Evolutionary conservation across 2,329 filamentous ascomycete species (phyloP), one percentile per base, ranked within the genome.

Genomic region (Alternaria gaisen): DNA sequence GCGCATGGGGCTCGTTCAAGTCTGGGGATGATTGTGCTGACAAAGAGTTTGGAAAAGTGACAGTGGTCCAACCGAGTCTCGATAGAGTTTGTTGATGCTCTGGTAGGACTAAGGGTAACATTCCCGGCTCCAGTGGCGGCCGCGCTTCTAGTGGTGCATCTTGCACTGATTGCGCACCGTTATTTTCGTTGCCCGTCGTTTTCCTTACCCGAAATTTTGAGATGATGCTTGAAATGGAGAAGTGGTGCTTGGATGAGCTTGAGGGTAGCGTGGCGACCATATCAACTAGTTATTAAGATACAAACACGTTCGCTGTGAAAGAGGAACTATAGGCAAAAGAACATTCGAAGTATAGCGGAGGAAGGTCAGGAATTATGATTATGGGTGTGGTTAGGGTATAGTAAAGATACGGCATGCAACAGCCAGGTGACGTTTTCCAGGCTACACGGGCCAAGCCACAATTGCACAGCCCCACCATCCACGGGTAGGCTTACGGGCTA

Each of bases 1-100:
- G 22, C 8, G 38, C 38, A 20, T 53, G 42, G 3, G 12, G 6
- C 5, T 63, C 22, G 1, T 53, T 20, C 11, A 28, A 26, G 11
- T 22, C n/a, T 24, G n/a, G 41, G 11, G 24, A 11, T 20, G 48
- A 18, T 34, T 50, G 26, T 14, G n/a, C 10, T 30, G 52, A 44
- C 20, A 48, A 12, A 18, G 53, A 50, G 51, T 66, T 59, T 7
- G 71, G 75, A 20, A 77, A 76, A 26, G 76, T 77, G 40, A 78
- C 52, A 3, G 73, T 77, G 3, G 76, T 77, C 76, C 76, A 79
- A 41, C 76, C 76, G n/a, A 77, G 70, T 14, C 66, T 63, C 20
- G 69, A 63, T 12, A 79, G 67, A 6, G 69, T 61, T 41, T 67
- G 59, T 64, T 78, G 72, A 58, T 79, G 76, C 53, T 73, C 65